phyloP scores from a whole-genome alignment of 75 land plant genomes.

The Pinus albicaulis region DNA sequence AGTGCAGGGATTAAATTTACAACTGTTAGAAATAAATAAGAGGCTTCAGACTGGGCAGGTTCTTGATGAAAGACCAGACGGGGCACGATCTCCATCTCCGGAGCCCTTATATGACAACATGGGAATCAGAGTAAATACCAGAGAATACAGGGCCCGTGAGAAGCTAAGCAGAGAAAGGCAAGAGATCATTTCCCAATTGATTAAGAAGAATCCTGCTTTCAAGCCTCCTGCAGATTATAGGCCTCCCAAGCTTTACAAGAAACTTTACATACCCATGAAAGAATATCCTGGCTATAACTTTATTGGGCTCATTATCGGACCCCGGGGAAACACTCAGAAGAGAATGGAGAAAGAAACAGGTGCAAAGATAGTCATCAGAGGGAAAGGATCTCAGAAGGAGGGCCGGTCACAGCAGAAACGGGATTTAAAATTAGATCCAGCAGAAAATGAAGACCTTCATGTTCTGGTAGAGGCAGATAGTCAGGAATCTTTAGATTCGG shows the following conservation, averaged over 20 bases:
- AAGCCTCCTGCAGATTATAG: constrained; percentile 94
- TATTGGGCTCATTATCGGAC: constrained; percentile 95
- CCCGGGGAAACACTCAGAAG: constrained; percentile 99
- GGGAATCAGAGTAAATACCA: constrained; percentile 86
- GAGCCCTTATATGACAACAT: constrained; percentile 96
- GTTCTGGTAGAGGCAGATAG: constrained; percentile 96
- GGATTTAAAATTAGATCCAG: constrained; percentile 76
- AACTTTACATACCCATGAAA: constrained; percentile 94
- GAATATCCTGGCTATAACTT: constrained; percentile 97
- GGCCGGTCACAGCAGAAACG: constrained; percentile 72
- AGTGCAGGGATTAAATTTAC: constrained; percentile 71
- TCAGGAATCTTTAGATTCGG: constrained; percentile 80
- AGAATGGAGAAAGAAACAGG: constrained; percentile 99
- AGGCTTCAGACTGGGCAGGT: constrained; percentile 55
- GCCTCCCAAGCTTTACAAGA: constrained; percentile 90
- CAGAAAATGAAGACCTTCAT: constrained; percentile 95
- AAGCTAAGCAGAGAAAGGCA: constrained; percentile 77
- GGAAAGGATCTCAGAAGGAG: constrained; percentile 93
- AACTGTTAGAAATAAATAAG: constrained; percentile 76
- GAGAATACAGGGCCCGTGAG: constrained; percentile 86
- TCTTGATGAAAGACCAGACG: constrained; percentile 77
- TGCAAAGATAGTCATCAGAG: constrained; percentile 94
- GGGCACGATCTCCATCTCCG: constrained; percentile 86
- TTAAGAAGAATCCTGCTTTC: constrained; percentile 81
- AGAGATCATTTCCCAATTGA: constrained; percentile 76